Base-by-base conservation (phyloP, 192 early-diverging fungal species). In the Dissophora globulifera region DNA sequence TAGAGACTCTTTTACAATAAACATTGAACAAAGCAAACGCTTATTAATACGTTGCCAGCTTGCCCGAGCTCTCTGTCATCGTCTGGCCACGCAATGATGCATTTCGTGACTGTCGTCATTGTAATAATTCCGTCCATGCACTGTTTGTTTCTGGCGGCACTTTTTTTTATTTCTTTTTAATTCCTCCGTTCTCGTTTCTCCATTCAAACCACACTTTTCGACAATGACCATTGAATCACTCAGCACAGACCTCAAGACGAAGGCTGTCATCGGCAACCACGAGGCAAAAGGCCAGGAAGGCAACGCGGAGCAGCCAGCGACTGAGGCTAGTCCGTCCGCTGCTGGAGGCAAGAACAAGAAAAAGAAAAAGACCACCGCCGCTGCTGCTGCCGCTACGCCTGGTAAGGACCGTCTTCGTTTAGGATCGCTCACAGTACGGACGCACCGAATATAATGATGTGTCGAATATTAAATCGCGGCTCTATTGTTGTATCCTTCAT, bases 301-400 rank as follows among this genome's bases (percentile, higher is more conserved):
- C 8, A 57, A 65, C 38, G 46, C 26, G 9, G 32, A 58, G 13
- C 19, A 56, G 26, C 12, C 16, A 30, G 62, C 17, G 20, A 29
- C 33, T 8, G 50, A 33, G n/a, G 61, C 23, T 33, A 54, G 12
- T 35, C 50, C 69, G 23, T 41, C 33, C 22, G 11, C 76, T 20
- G 35, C 62, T 31, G 52, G 46, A 16, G 61, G 59, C 42, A 86
- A 86, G 79, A 82, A 84, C 41, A 86, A 86, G 46, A 86, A 80
- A 65, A 86, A 85, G 61, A 82, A 81, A 30, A 80, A 85, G 56
- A 38, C 68, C 40, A 30, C 67, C 0, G 20, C 62, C 15, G 60
- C 50, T 6, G 53, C 65, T 22, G 50, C 40, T 49, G 48, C 32
- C 26, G 63, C 22, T 5, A 20, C 22, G 19, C 0, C 5, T 31